These are phyloP conservation scores for Plasmodium vinckei DNA, from an alignment of 169 alveolate species.

Conservation along the genomic window DNA sequence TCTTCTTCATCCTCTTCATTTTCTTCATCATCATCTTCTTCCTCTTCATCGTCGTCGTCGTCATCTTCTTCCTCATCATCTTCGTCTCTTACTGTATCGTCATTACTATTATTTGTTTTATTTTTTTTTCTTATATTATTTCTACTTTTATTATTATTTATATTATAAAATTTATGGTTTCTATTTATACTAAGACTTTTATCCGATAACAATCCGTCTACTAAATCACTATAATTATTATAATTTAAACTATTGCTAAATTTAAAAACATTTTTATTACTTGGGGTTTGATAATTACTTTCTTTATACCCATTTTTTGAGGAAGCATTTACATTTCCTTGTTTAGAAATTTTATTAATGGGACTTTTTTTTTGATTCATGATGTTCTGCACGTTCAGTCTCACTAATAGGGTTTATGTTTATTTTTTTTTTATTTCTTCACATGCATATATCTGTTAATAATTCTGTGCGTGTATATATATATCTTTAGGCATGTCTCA, in stretches of 20 bases:
- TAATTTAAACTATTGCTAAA: conserved; percentile 43
- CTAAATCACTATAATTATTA: conserved; percentile 17
- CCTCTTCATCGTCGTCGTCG: neutral
- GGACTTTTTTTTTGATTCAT: conserved; percentile 50
- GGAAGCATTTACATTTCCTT: neutral
- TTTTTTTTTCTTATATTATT: neutral
- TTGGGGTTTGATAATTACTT: conserved; percentile 12
- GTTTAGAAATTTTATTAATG: conserved; percentile 23
- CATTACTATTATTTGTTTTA: neutral
- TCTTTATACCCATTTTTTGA: conserved; percentile 34
- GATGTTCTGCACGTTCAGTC: too few species aligned
- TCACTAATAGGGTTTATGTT: too few species aligned
- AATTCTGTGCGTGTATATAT: too few species aligned
- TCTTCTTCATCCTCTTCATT: conserved; percentile 2
- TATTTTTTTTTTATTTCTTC: too few species aligned
- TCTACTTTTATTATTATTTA: conserved; percentile 10
- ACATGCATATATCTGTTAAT: conserved; percentile 1
- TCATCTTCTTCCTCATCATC: neutral
- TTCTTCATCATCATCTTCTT: conserved; percentile 3
- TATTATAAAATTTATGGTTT: neutral
- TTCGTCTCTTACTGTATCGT: neutral
- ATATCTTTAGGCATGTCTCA: too few species aligned
- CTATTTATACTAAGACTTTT: conserved; percentile 26
- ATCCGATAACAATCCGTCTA: conserved; percentile 14
- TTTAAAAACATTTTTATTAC: conserved; percentile 34